Evolutionary conservation across 1,139 yeast species (phyloP).

Genomic region (Saccharomyces hybrid): DNA sequence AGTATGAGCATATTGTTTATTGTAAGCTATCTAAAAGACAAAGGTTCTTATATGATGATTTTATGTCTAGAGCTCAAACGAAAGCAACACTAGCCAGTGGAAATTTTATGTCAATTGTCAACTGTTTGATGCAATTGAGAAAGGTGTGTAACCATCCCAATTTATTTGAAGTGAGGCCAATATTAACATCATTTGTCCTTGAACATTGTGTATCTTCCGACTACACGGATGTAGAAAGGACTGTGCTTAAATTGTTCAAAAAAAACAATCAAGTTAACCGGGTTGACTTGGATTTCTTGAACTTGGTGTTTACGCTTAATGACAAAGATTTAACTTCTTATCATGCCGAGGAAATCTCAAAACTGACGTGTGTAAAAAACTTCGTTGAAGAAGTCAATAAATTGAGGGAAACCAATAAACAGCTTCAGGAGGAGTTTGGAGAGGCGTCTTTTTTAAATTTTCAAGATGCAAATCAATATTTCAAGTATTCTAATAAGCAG

Average conservation of each 20-base stretch:
- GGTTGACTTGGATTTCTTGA: constrained; percentile 51
- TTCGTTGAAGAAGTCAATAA: constrained; percentile 40
- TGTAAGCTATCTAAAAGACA: constrained; percentile 92
- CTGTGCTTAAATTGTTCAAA: constrained; percentile 38
- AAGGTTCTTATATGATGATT: constrained; percentile 86
- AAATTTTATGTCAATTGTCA: constrained; percentile 87
- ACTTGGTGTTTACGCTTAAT: constrained; percentile 47
- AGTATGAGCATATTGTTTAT: constrained; percentile 88
- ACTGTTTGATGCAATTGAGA: constrained; percentile 94
- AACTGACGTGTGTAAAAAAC: constrained; percentile 41
- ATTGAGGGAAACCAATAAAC: constrained; percentile 25
- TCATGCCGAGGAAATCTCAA: constrained; percentile 40
- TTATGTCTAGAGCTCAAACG: constrained; percentile 95
- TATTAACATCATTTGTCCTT: constrained; percentile 80
- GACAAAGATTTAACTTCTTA: constrained; percentile 41
- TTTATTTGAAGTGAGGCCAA: constrained; percentile 90
- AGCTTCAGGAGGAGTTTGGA: constrained; percentile 25
- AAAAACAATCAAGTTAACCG: constrained; percentile 25
- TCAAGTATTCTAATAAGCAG: constrained; percentile 45
- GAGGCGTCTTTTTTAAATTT: constrained; percentile 21
- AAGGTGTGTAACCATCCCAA: constrained; percentile 98
- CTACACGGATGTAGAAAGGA: constrained; percentile 39
- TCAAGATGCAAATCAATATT: constrained; percentile 48
- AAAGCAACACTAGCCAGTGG: constrained; percentile 91
- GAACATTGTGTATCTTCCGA: constrained; percentile 51